Base-by-base conservation (phyloP, 2,329 filamentous ascomycete genomes). In the Talaromyces albobiverticillius region DNA sequence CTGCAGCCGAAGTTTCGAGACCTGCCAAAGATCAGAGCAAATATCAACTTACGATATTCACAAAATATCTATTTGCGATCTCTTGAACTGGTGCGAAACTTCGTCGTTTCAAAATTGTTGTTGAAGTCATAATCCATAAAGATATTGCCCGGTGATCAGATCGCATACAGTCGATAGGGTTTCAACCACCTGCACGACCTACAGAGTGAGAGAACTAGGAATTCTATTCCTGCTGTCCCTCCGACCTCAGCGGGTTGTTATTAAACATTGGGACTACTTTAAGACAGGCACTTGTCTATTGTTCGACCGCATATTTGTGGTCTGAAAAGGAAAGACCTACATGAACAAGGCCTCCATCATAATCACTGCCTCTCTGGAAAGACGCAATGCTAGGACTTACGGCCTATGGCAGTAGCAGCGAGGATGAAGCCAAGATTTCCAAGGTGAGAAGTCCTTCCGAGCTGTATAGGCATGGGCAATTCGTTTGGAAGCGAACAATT, bases 321-420 rank as follows among this genome's bases (percentile, higher is more conserved):
- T 23, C 11, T n/a, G 7, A 46, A 29, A 46, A 4, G 10, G 11
- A 16, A 16, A 38, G 18, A 18, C 22, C 10, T 34, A 11, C 3
- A 47, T 49, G 56, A n/a, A 6, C 25, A 25, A 16, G 14, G 25
- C 36, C n/a, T 40, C 4, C 18, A 20, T 54, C n/a, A n/a, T n/a
- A n/a, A n/a, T n/a, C n/a, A n/a, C n/a, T 16, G 18, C 5, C 34
- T 18, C 6, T n/a, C n/a, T 38, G 34, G 32, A 36, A 38, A 38
- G 36, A 42, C 22, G 13, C 57, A 46, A 74, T 76, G 73, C 64
- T 74, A 40, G 71, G 68, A 29, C 68, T 78, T 14, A 71, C 63
- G 22, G 68, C 64, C 32, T 78, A 78, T 60, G 71, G 70, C 43
- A 77, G 73, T 58, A 77, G 74, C 59, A 75, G 72, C 56, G 75